phyloP scores from a whole-genome alignment of 2,329 filamentous ascomycete species.

The Penicillium sp. region DNA sequence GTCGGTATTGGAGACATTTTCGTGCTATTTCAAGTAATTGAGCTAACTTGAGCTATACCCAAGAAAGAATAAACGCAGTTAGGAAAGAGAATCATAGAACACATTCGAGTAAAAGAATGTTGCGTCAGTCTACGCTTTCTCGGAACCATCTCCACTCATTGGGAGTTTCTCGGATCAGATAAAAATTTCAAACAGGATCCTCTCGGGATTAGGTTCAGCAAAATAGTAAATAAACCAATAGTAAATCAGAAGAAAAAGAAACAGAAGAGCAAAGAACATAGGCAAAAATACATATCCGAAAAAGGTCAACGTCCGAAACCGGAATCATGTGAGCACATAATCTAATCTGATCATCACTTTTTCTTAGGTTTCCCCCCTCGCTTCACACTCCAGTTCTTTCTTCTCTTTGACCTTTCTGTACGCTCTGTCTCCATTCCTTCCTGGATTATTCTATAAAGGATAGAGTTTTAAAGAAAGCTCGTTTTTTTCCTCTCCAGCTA shows the following conservation, averaged over 20 bases:
- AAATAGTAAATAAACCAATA: not conserved
- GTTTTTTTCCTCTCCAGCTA: slow-evolving; percentile 1
- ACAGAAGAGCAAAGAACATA: not conserved
- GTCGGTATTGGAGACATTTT: not conserved
- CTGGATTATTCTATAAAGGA: not conserved
- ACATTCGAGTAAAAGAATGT: not conserved
- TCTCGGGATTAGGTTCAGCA: not conserved
- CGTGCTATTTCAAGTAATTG: not conserved
- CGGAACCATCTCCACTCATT: slow-evolving; percentile 7
- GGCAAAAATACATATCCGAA: slow-evolving; percentile 5
- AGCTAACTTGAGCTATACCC: not conserved
- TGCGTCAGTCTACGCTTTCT: slow-evolving; percentile 22
- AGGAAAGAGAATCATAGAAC: not conserved
- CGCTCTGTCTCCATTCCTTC: not conserved
- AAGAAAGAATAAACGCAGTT: not conserved
- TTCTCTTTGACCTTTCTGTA: not conserved
- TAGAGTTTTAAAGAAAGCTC: not conserved
- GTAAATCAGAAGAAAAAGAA: slow-evolving; percentile 3
- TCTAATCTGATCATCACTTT: slow-evolving; percentile 29
- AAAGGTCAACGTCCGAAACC: slow-evolving; percentile 23
- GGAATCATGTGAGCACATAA: slow-evolving; percentile 27
- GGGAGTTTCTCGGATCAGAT: slow-evolving; percentile 20
- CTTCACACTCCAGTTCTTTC: not conserved
- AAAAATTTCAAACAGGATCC: slow-evolving; percentile 5
- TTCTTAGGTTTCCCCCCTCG: slow-evolving; percentile 15